Evolutionary conservation across 2,329 filamentous ascomycete species (phyloP).

Genomic region (Pyrenochaeta sp.): DNA sequence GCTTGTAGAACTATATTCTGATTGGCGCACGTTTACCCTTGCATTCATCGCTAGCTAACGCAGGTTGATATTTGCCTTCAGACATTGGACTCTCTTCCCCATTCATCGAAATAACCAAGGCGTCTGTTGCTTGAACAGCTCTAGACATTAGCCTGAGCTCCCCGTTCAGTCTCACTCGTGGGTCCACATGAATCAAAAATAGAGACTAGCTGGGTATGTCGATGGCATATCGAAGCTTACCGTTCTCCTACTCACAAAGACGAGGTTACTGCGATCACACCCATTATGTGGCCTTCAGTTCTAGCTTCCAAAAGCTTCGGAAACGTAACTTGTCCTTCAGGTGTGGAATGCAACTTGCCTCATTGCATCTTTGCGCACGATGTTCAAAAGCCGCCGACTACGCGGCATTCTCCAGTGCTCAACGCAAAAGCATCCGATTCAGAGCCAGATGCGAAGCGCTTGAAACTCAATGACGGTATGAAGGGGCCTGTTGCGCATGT

Average conservation of each 20-base stretch:
- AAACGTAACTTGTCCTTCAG: conserved; percentile 59
- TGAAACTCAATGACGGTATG: conserved; percentile 36
- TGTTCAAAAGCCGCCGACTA: conserved; percentile 15
- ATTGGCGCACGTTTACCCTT: background rate
- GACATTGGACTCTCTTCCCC: background rate
- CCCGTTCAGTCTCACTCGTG: background rate
- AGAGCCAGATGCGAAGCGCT: conserved; percentile 38
- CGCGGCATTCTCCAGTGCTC: conserved; percentile 4
- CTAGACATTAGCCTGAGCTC: background rate
- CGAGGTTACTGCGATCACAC: conserved; percentile 1
- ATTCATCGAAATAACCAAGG: background rate
- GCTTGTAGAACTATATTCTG: background rate
- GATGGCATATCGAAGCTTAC: conserved; percentile 4
- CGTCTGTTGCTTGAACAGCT: background rate
- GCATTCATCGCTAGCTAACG: background rate
- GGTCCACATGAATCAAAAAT: background rate
- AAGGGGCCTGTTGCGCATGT: conserved; percentile 12
- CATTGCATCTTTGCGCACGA: conserved; percentile 68
- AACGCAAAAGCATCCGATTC: conserved; percentile 5
- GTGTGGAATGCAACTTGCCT: conserved; percentile 58
- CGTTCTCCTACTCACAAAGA: conserved; percentile 18
- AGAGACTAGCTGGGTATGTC: conserved; percentile 17
- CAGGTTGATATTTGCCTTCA: background rate
- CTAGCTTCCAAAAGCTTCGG: conserved; percentile 37
- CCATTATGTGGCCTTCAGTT: conserved; percentile 42